phyloP scores from a whole-genome alignment of 805 yeast genomes.

The Brettanomyces custersianus region DNA sequence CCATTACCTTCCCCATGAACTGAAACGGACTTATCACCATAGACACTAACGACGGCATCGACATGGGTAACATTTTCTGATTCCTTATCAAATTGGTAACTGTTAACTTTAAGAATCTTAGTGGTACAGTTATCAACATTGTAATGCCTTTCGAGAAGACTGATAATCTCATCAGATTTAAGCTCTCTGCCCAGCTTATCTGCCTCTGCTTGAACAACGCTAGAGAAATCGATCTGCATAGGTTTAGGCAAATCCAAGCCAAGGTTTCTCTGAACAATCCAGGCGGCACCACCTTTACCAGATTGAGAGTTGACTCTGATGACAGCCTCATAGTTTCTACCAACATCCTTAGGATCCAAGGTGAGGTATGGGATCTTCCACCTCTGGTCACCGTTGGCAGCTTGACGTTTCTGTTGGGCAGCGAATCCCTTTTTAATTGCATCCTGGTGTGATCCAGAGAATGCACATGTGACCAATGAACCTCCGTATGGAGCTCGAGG shows the following conservation, averaged over 20 bases:
- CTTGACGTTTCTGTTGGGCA: slow-evolving; percentile 45
- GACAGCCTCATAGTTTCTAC: slow-evolving; percentile 74
- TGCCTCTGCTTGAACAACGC: slow-evolving; percentile 54
- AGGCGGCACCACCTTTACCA: slow-evolving; percentile 86
- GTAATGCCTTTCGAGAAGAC: slow-evolving; percentile 47
- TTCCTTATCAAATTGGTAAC: slow-evolving; percentile 30
- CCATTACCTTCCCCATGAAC: slow-evolving; percentile 65
- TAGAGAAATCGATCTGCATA: slow-evolving; percentile 61
- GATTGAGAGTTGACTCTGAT: slow-evolving; percentile 79
- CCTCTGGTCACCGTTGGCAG: slow-evolving; percentile 35
- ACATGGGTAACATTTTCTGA: slow-evolving; percentile 34
- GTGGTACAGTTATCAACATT: slow-evolving; percentile 33
- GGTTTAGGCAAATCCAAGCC: slow-evolving; percentile 69
- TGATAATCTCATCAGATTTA: slow-evolving; percentile 54
- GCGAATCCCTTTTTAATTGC: slow-evolving; percentile 29
- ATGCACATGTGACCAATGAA: slow-evolving; percentile 69
- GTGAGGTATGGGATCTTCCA: slow-evolving; percentile 77
- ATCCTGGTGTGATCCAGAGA: slow-evolving; percentile 47
- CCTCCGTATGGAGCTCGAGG: slow-evolving; percentile 80
- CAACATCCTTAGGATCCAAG: slow-evolving; percentile 73
- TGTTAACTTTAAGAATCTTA: slow-evolving; percentile 28
- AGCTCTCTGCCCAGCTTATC: slow-evolving; percentile 63
- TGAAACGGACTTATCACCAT: slow-evolving; percentile 22
- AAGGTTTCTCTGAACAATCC: slow-evolving; percentile 63
- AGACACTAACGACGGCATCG: slow-evolving; percentile 31